Evolutionary conservation across 2,329 filamentous ascomycete genomes (phyloP).

Genomic region (Chaetomium strumarium): DNA sequence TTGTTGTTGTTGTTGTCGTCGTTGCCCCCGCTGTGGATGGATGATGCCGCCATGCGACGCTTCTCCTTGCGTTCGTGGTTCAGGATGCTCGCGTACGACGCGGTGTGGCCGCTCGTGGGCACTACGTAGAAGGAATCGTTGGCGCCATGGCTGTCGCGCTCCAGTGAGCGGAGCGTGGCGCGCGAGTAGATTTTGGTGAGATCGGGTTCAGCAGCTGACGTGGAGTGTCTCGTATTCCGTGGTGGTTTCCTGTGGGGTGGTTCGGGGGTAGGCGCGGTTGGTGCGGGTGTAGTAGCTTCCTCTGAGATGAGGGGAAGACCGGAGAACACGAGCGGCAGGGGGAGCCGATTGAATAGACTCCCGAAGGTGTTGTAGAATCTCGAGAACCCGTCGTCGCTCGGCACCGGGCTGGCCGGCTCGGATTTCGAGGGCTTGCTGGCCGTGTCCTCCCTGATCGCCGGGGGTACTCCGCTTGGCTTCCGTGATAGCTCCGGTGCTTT

Average conservation of each 20-base stretch:
- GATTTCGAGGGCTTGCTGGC: conserved; percentile 20
- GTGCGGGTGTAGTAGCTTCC: conserved; percentile 33
- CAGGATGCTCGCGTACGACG: conserved; percentile 88
- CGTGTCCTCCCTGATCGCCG: conserved; percentile 30
- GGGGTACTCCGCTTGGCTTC: conserved; percentile 50
- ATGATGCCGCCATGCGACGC: conserved; percentile 51
- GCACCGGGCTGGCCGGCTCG: conserved; percentile 13
- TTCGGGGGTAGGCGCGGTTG: conserved; percentile 35
- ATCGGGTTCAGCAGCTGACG: conserved; percentile 56
- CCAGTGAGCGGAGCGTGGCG: conserved; percentile 73
- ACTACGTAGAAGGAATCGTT: conserved; percentile 91
- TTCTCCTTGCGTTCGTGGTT: conserved; percentile 63
- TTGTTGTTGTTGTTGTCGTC: conserved; percentile 51
- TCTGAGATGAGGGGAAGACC: conserved; percentile 70
- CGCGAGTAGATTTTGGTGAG: conserved; percentile 78
- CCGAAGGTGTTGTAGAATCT: conserved; percentile 92
- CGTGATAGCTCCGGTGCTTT: conserved; percentile 41
- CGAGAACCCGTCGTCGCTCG: conserved; percentile 72
- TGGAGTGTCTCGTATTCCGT: conserved; percentile 28
- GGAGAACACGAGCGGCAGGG: conserved; percentile 86
- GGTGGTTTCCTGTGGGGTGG: conserved; percentile 33
- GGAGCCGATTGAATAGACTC: conserved; percentile 79
- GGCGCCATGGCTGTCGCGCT: conserved; percentile 58
- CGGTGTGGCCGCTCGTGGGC: conserved; percentile 82
- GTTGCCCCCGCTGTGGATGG: conserved; percentile 39